Percentiles rank a stretch among this genome's conserved stretches.
phyloP scores from a whole-genome alignment of 2,329 filamentous ascomycete species.

The Fusarium domesticum region DNA sequence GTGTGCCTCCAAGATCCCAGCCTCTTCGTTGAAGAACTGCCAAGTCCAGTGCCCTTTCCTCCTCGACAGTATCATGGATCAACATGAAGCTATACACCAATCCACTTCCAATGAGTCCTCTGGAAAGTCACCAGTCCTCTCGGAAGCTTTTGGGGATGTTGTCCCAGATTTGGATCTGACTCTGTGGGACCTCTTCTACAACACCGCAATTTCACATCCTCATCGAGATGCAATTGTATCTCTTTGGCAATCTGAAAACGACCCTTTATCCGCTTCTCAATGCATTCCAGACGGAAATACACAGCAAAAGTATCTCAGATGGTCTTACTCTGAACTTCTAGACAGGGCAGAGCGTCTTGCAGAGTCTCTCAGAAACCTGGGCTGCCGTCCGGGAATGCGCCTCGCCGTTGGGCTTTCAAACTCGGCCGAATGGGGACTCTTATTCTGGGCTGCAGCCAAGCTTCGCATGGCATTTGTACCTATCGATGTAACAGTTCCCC shows the following conservation, averaged over 20 bases:
- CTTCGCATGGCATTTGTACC: constrained; percentile 36
- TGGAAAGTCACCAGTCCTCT: constrained; percentile 8
- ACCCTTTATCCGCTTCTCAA: constrained; percentile 2
- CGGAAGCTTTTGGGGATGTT: constrained; percentile 30
- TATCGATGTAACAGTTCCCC: constrained; percentile 31
- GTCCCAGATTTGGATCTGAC: constrained; percentile 28
- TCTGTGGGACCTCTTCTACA: constrained; percentile 35
- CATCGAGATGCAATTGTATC: constrained; percentile 37
- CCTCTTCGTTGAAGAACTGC: background rate
- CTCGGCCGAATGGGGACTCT: constrained; percentile 39
- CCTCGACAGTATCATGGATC: constrained; percentile 6
- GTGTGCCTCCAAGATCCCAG: background rate
- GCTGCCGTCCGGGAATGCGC: constrained; percentile 29
- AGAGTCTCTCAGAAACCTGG: constrained; percentile 17
- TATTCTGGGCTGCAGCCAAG: constrained; percentile 37
- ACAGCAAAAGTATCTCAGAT: constrained; percentile 23
- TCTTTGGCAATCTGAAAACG: constrained; percentile 31
- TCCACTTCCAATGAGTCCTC: constrained; percentile 1
- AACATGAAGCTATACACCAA: too few relatives aligned
- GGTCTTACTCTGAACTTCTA: constrained; percentile 32
- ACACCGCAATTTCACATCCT: constrained; percentile 28
- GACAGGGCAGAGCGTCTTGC: constrained; percentile 27
- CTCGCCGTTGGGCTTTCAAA: constrained; percentile 36
- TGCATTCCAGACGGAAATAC: constrained; percentile 1
- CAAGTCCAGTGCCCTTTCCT: background rate